Evolutionary conservation across 2,329 filamentous ascomycete genomes (phyloP).

Genomic region (Botrytis pseudocinerea): DNA sequence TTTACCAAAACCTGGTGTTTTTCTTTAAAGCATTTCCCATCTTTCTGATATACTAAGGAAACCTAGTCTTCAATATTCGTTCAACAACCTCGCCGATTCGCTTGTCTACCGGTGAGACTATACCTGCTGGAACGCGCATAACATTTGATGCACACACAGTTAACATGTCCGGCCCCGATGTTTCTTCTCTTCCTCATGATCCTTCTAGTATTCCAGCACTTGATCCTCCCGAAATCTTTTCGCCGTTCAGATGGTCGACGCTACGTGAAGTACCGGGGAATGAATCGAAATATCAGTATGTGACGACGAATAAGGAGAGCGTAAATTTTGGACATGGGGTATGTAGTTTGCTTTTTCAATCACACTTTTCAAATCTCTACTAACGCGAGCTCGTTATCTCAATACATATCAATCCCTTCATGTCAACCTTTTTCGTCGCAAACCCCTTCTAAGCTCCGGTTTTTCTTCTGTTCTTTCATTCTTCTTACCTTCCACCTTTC

Average conservation of each 20-base stretch:
- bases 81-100: constrained; percentile 18
- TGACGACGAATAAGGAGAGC: background rate
- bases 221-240: background rate
- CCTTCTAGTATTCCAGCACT: background rate
- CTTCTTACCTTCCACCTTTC: too few relatives aligned
- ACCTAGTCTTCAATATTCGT: constrained; percentile 25
- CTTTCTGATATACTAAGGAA: constrained; percentile 15
- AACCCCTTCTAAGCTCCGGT: too few relatives aligned
- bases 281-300: constrained; percentile 9
- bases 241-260: background rate
- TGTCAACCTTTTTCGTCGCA: too few relatives aligned
- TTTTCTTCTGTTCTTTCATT: too few relatives aligned
- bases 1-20: too few relatives aligned
- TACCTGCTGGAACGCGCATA: constrained; percentile 29
- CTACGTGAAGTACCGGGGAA: background rate
- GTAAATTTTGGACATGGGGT: background rate
- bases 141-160: constrained; percentile 39
- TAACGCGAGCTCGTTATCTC: background rate
- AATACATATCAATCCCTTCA: too few relatives aligned
- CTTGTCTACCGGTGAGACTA: constrained; percentile 27
- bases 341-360: too few relatives aligned
- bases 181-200: background rate
- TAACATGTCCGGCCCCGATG: constrained; percentile 27
- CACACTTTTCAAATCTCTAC: background rate
- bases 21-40: too few relatives aligned